Evolutionary conservation across 495 filamentous ascomycete genomes (phyloP), one percentile per base, ranked within the genome.

Genomic region (Aspergillus taichungensis): DNA sequence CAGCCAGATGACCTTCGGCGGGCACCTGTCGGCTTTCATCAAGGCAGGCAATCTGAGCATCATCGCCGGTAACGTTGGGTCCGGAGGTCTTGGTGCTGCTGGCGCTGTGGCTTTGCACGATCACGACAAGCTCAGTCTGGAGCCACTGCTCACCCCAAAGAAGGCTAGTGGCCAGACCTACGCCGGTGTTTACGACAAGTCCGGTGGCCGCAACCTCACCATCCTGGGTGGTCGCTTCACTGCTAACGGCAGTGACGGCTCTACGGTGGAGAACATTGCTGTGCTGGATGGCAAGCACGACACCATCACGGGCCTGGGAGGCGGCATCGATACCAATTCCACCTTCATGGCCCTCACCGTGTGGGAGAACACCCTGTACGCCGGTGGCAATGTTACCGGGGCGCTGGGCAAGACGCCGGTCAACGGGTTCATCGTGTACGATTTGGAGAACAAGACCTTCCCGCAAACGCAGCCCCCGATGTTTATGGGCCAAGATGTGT

Each of bases 211-310:
- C 42, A 95, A 97, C 55, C 66, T 91, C 27, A 97, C 94, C 5
- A 77, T 96, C 27, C 69, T 96, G 33, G 94, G 85, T 44, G 92
- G 92, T 2, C 86, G 89, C 50, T 99, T 99, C 60, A 77, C 74
- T 30, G 80, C 87, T 4, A 79, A 68, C 11, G 77, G 75, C 18
- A 78, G 71, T 35, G 76, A 89, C 52, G 88, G 84, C 12, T 83
- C 82, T 0, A 68, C 69, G 4, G 72, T 95, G 44, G 65, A 86
- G 43, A 95, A 95, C 55, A 71, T 99, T 11, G 70, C 82, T 28
- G 71, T 97, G 56, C 73, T 96, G 45, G 76, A 85, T 49, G 73
- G 74, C 27, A 72, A 77, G 47, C 66, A 76, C 13, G 62, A 82
- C 49, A 64, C 66, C n/a, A 70, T 95, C 13, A 82, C 76, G 3